A percentile compares a stretch with the other conserved stretches of the same genome.
Evolutionary conservation across 352 stramenopile genomes (phyloP).

Genomic region (Pythium grandisporangium): DNA sequence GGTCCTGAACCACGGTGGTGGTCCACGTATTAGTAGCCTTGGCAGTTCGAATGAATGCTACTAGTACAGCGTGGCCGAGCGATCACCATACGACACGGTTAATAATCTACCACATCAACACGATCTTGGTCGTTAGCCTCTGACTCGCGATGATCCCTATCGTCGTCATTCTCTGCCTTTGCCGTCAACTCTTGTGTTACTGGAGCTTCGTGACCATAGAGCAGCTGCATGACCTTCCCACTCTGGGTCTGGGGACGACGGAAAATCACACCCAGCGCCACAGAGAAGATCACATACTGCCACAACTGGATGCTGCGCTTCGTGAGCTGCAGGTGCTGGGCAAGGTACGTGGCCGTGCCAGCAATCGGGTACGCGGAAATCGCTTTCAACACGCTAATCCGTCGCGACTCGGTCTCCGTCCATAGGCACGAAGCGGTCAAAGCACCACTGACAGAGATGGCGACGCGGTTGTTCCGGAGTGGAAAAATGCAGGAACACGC

Average conservation of each 20-base stretch:
- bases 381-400: conserved; percentile 43
- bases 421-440: conserved; percentile 34
- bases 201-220: not conserved
- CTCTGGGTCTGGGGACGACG: conserved; percentile 1
- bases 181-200: not conserved
- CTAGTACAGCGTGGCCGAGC: too few species aligned
- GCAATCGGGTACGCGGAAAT: conserved; percentile 41
- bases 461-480: conserved; percentile 15
- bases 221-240: conserved; percentile 3
- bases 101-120: too few species aligned
- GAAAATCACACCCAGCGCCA: conserved; percentile 19
- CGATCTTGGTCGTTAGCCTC: too few species aligned
- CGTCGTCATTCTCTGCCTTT: not conserved
- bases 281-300: conserved; percentile 31
- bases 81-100: too few species aligned
- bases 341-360: conserved; percentile 16
- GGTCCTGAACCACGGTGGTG: too few species aligned
- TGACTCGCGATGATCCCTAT: too few species aligned
- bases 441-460: conserved; percentile 23
- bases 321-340: conserved; percentile 9
- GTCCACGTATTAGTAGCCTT: too few species aligned
- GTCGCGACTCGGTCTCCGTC: conserved; percentile 40
- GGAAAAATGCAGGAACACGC: conserved; percentile 36
- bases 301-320: conserved; percentile 9
- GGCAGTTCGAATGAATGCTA: too few species aligned